Base-by-base conservation (phyloP, 495 filamentous ascomycete species). In the Trichoderma reesei region DNA sequence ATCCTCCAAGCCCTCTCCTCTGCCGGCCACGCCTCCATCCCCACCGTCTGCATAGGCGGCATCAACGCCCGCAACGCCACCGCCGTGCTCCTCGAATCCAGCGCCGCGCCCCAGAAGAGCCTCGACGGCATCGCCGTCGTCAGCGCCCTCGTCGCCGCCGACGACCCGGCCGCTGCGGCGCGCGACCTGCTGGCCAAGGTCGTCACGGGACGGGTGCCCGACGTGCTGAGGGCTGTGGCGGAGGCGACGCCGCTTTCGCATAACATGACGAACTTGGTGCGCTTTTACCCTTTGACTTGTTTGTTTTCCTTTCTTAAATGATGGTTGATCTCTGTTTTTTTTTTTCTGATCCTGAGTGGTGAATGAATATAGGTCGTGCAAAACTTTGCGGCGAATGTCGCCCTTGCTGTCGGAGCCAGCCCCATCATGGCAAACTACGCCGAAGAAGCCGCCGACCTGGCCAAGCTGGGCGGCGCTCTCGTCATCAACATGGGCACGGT, bases 401-500 rank as follows among this genome's bases (percentile, higher is more conserved):
- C 89, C 38, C 79, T 96, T 33, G 82, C 89, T 39, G 83, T 94
- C 66, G 93, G 94, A 26, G 89, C 90, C 39, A 91, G 87, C 16
- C 94, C 94, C 8, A 97, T 98, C 67, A 98, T 98, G 94, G 85
- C 91, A 3, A 91, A 87, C 66, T 87, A 92, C 69, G 88, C 86
- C 13, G 83, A 88, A 64, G 94, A 98, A 80, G 90, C 92, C 4
- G 72, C 74, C 6, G 92, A 96, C 71, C 78, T 98, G 44, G 84
- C 84, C 39, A 78, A 78, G 34, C 78, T 92, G 7, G 81, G 80
- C 1, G 82, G 80, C 6, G 81, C 89, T 3, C 77, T 97, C 11
- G 88, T 98, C 14, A 85, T 98, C 68, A 98, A 98, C 73, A 96
- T 97, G 91, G 94, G 94, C 26, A 96, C 90, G 2, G 82, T 93